These are phyloP conservation scores for Fusarium papillatum DNA, from an alignment of 2,329 filamentous ascomycete species.

Conservation along the genomic window DNA sequence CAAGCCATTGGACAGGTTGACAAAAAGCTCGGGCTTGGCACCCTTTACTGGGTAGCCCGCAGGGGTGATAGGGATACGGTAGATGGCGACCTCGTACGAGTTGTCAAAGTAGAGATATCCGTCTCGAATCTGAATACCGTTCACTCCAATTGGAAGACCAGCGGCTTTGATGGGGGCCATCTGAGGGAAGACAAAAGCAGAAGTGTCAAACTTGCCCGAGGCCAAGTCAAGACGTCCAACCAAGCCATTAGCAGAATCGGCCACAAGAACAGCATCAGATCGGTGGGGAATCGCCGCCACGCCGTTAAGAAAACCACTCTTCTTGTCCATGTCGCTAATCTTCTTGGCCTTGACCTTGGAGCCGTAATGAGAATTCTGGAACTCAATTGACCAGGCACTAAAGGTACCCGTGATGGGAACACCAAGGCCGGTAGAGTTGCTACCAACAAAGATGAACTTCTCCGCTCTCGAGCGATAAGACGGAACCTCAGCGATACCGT, in stretches of 20 bases:
- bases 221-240: constrained; percentile 19
- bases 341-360: constrained; percentile 14
- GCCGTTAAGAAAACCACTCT: constrained; percentile 27
- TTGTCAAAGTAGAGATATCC: constrained; percentile 34
- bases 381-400: constrained; percentile 26
- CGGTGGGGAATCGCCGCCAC: constrained; percentile 15
- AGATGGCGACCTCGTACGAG: constrained; percentile 24
- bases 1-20: constrained; percentile 20
- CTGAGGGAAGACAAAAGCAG: constrained; percentile 24
- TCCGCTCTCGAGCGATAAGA: constrained; percentile 3
- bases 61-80: constrained; percentile 30
- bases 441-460: constrained; percentile 31
- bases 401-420: constrained; percentile 21
- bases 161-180: constrained; percentile 11
- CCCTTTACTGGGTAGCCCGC: constrained; percentile 23
- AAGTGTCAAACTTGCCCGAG: constrained; percentile 15
- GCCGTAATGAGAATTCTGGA: neutral
- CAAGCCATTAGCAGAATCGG: constrained; percentile 20
- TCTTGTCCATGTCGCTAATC: constrained; percentile 24
- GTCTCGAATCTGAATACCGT: constrained; percentile 29
- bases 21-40: constrained; percentile 34
- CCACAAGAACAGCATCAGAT: constrained; percentile 18
- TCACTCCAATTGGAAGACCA: constrained; percentile 28
- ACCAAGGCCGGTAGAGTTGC: constrained; percentile 24
- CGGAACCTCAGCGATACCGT: constrained; percentile 27